phyloP scores from a whole-genome alignment of 2,329 filamentous ascomycete species.

The Phialocephala subalpina region DNA sequence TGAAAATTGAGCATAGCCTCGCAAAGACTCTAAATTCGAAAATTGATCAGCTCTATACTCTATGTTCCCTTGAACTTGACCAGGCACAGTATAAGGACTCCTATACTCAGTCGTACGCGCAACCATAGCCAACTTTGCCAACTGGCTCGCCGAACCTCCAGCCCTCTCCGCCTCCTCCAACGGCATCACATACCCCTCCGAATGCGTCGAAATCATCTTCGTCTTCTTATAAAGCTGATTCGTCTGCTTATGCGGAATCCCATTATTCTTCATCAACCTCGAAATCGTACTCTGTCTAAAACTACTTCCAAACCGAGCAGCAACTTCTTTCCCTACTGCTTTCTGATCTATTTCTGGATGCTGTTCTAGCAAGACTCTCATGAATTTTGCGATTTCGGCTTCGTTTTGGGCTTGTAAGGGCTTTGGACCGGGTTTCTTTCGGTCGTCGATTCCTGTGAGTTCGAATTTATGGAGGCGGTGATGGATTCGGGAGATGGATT shows the following conservation, averaged over 20 bases:
- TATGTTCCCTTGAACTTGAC: not conserved
- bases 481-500: conserved; percentile 24
- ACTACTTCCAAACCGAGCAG: conserved; percentile 12
- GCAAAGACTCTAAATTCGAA: not conserved
- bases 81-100: not conserved
- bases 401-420: conserved; percentile 20
- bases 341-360: conserved; percentile 29
- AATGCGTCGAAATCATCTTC: conserved; percentile 18
- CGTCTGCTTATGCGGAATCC: conserved; percentile 29
- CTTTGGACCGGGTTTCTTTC: conserved; percentile 29
- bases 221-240: conserved; percentile 25
- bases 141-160: not conserved
- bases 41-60: not conserved
- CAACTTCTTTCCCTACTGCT: conserved; percentile 12
- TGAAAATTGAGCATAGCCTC: not conserved
- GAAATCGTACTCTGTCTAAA: conserved; percentile 23
- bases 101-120: not conserved
- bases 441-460: conserved; percentile 27
- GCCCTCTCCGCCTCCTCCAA: conserved; percentile 1
- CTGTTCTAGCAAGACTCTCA: conserved; percentile 19
- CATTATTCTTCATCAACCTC: conserved; percentile 27
- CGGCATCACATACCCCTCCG: conserved; percentile 20
- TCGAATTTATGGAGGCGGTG: conserved; percentile 23
- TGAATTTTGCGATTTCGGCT: conserved; percentile 14
- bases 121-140: not conserved